These are phyloP conservation scores for Ophiocordyceps camponoti-rufipedis DNA, from an alignment of 2,329 filamentous ascomycete species.

Conservation along the genomic window DNA sequence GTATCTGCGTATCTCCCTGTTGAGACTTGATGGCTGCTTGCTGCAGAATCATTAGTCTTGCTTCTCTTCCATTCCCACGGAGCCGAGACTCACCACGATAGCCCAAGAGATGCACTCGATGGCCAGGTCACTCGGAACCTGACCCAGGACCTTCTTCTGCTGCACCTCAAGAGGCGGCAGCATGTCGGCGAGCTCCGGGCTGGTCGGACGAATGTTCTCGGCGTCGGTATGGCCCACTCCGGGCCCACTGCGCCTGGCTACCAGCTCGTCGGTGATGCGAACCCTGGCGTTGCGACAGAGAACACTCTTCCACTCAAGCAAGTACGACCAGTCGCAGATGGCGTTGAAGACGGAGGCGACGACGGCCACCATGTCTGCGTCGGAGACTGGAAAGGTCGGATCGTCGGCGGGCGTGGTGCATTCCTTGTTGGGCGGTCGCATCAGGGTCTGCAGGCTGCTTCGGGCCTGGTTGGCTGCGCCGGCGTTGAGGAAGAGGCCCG, in stretches of 20 bases:
- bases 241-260: not conserved
- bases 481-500: not conserved
- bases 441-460: not conserved
- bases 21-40: constrained; percentile 9
- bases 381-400: constrained; percentile 3
- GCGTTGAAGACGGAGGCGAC: constrained; percentile 7
- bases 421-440: constrained; percentile 1
- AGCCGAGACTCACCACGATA: constrained; percentile 5
- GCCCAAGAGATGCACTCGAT: constrained; percentile 9
- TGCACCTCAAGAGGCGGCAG: constrained; percentile 5
- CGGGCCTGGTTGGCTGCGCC: not conserved
- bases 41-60: not conserved
- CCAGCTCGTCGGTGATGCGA: constrained; percentile 2
- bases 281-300: constrained; percentile 2
- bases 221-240: not conserved
- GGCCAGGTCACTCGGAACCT: constrained; percentile 6
- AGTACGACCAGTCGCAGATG: constrained; percentile 8
- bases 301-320: constrained; percentile 8
- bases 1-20: constrained; percentile 8
- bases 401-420: constrained; percentile 5
- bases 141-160: constrained; percentile 7
- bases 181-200: constrained; percentile 1
- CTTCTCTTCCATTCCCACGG: not conserved
- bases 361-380: constrained; percentile 2
- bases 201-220: constrained; percentile 4